phyloP scores from a whole-genome alignment of 1,284 basidiomycete genomes.

The Cryptococcus sp. region DNA sequence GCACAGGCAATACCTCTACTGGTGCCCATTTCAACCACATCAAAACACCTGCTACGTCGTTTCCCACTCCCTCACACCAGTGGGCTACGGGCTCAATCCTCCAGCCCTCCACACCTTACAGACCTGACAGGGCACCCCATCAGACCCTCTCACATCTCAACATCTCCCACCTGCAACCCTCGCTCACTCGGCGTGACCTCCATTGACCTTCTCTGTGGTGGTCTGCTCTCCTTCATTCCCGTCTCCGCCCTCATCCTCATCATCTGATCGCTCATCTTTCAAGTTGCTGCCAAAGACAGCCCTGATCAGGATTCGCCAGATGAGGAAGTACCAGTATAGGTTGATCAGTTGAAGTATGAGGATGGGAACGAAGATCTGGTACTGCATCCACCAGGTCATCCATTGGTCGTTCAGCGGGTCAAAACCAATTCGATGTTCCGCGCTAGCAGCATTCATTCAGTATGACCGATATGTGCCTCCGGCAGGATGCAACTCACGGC shows the following conservation, averaged over 20 bases:
- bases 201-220: constrained; percentile 76
- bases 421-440: constrained; percentile 57
- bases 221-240: constrained; percentile 70
- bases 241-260: constrained; percentile 53
- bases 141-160: not conserved
- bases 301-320: constrained; percentile 65
- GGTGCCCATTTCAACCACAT: too few relatives aligned
- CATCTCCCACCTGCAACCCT: not conserved
- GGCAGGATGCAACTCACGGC: constrained; percentile 61
- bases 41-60: too few relatives aligned
- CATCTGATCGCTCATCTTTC: constrained; percentile 57
- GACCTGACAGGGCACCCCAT: not conserved
- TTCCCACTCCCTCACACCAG: too few relatives aligned
- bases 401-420: constrained; percentile 67
- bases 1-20: too few relatives aligned
- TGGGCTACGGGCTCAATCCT: too few relatives aligned
- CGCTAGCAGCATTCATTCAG: constrained; percentile 6
- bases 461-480: not conserved
- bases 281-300: constrained; percentile 42
- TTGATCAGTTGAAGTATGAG: constrained; percentile 77
- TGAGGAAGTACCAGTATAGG: constrained; percentile 86
- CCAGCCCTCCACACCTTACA: too few relatives aligned
- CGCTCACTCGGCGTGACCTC: constrained; percentile 17
- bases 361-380: constrained; percentile 76
- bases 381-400: constrained; percentile 75